phyloP scores from a whole-genome alignment of 805 yeast genomes.

The Pichia nakasei region DNA sequence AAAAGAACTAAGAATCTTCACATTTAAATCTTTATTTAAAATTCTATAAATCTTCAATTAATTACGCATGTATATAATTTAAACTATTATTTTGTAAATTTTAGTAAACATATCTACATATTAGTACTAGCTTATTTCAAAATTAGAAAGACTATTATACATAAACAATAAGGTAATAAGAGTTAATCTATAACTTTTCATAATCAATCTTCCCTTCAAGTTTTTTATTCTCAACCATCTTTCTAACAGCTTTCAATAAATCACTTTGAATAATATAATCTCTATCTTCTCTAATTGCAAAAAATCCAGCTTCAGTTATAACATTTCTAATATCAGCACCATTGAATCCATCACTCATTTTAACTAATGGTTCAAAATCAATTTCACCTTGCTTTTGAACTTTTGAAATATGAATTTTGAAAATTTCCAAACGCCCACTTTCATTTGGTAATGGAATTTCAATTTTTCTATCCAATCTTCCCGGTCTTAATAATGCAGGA shows the following conservation, averaged over 20 bases:
- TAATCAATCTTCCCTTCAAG: slow-evolving; percentile 93
- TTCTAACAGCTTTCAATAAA: slow-evolving; percentile 95
- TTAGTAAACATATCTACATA: too few relatives aligned
- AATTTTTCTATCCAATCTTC: slow-evolving; percentile 92
- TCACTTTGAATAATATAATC: slow-evolving; percentile 91
- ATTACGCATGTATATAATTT: too few relatives aligned
- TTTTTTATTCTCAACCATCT: slow-evolving; percentile 94
- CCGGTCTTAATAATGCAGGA: slow-evolving; percentile 95
- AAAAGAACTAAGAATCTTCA: slow-evolving; percentile 14
- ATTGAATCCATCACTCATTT: slow-evolving; percentile 98
- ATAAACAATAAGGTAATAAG: too few relatives aligned
- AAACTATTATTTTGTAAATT: too few relatives aligned
- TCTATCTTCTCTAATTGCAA: slow-evolving; percentile 95
- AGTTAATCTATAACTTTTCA: slow-evolving; percentile 58
- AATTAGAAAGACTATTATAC: neutral
- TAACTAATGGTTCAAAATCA: slow-evolving; percentile 93
- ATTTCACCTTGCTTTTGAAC: slow-evolving; percentile 90
- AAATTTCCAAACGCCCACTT: slow-evolving; percentile 87
- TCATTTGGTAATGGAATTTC: slow-evolving; percentile 95
- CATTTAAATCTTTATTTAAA: too few relatives aligned
- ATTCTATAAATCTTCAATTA: too few relatives aligned
- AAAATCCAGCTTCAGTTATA: slow-evolving; percentile 96
- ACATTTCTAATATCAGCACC: slow-evolving; percentile 98
- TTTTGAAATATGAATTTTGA: slow-evolving; percentile 82
- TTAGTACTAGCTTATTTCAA: too few relatives aligned